Percentiles rank a stretch among this genome's conserved stretches.
Evolutionary conservation across 2,329 filamentous ascomycete species (phyloP).

Genomic region (Microdochium nivale): DNA sequence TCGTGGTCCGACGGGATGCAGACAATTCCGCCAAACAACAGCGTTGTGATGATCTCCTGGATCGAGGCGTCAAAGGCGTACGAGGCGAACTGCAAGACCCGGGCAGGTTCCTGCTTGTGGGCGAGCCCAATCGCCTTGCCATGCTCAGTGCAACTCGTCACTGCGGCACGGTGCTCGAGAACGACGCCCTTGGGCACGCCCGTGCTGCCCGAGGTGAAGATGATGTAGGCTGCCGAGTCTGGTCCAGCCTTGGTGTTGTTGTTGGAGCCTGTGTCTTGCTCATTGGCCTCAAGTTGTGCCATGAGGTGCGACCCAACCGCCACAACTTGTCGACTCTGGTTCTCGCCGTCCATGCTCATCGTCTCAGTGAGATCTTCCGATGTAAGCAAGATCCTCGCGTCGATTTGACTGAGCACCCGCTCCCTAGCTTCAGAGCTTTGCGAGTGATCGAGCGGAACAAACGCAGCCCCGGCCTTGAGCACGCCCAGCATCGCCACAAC

Average conservation of each 20-base stretch:
- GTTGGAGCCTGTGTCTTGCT: slow-evolving; percentile 27
- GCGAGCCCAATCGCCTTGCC: background rate
- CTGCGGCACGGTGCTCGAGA: background rate
- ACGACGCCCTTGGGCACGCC: slow-evolving; percentile 39
- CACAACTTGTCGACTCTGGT: slow-evolving; percentile 20
- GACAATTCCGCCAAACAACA: slow-evolving; percentile 49
- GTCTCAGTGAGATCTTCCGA: slow-evolving; percentile 33
- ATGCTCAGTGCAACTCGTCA: background rate
- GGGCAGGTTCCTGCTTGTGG: background rate
- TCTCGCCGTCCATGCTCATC: slow-evolving; percentile 31
- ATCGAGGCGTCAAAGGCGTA: slow-evolving; percentile 46
- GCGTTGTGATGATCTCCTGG: slow-evolving; percentile 40
- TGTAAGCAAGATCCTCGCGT: slow-evolving; percentile 34
- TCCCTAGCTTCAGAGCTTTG: slow-evolving; percentile 28
- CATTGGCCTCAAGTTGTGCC: slow-evolving; percentile 12
- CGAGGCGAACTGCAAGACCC: slow-evolving; percentile 40
- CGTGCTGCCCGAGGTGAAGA: slow-evolving; percentile 42
- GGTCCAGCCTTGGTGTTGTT: background rate
- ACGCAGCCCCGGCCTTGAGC: slow-evolving; percentile 12
- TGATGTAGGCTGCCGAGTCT: slow-evolving; percentile 19
- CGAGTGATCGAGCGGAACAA: slow-evolving; percentile 9
- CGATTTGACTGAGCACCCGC: slow-evolving; percentile 31
- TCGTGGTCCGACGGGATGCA: slow-evolving; percentile 46
- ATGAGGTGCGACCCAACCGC: slow-evolving; percentile 19
- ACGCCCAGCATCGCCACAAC: slow-evolving; percentile 9